These are phyloP conservation scores for Anthoceros angustus DNA, from an alignment of 225 moss, liverwort and hornwort species.

Conservation along the genomic window DNA sequence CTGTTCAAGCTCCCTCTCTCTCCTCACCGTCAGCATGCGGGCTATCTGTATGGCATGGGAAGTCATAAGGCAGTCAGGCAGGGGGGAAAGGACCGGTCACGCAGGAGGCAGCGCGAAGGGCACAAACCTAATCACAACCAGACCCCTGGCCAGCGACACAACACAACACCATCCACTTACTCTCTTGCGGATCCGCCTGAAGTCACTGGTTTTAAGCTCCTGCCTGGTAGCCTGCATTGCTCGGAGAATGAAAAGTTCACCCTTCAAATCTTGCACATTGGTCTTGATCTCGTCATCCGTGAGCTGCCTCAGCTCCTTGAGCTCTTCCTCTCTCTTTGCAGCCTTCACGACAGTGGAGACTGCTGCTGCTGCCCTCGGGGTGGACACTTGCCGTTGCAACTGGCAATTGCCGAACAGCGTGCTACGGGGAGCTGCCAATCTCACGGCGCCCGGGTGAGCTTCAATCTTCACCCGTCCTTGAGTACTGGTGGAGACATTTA, in stretches of 20 bases:
- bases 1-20: slow-evolving; percentile 73
- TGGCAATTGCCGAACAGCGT: no score
- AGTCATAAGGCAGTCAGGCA: background rate
- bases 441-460: no score
- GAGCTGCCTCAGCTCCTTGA: slow-evolving; percentile 50
- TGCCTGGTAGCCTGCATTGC: slow-evolving; percentile 90
- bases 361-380: no score
- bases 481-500: no score
- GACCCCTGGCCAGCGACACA: no score
- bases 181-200: slow-evolving; percentile 76
- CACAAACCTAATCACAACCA: no score
- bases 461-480: no score
- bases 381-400: no score
- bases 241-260: slow-evolving; percentile 79
- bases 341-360: slow-evolving; percentile 6
- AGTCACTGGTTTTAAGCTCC: slow-evolving; percentile 86
- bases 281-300: slow-evolving; percentile 55
- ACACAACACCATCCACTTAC: slow-evolving; percentile 12
- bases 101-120: background rate
- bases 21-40: slow-evolving; percentile 70
- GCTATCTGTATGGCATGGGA: slow-evolving; percentile 40
- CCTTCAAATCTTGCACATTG: slow-evolving; percentile 78
- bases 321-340: slow-evolving; percentile 68
- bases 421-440: no score
- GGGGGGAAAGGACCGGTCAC: background rate